Percentiles rank a stretch among this genome's conserved stretches.
These are phyloP conservation scores for Skeletonema grethae DNA, from an alignment of 108 stramenopile genomes.

Conservation along the genomic window DNA sequence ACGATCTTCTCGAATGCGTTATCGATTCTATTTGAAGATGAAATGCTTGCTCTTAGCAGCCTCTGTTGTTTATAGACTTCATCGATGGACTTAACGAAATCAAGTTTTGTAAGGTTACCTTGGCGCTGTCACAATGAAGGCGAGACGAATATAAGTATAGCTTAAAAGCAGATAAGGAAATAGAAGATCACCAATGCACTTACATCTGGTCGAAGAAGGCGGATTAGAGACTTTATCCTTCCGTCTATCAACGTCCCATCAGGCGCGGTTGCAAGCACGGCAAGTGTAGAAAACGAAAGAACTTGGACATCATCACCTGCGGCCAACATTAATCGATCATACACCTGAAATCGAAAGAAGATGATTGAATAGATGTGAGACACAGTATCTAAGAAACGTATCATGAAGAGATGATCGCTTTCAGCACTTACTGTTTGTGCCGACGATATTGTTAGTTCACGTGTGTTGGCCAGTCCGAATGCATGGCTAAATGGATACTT, in stretches of 20 bases:
- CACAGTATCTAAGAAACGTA: neutral
- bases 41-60: conserved; percentile 63
- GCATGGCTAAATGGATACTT: conserved; percentile 61
- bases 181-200: neutral
- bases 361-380: neutral
- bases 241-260: conserved; percentile 45
- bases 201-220: conserved; percentile 64
- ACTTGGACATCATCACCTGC: conserved; percentile 9
- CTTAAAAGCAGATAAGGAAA: neutral
- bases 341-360: neutral
- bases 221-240: conserved; percentile 57
- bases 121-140: conserved; percentile 51
- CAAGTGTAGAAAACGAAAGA: conserved; percentile 63
- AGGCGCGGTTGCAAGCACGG: conserved; percentile 37
- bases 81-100: conserved; percentile 72
- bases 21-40: conserved; percentile 59
- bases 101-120: conserved; percentile 54
- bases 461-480: conserved; percentile 54
- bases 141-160: neutral
- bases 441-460: neutral
- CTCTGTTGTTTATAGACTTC: conserved; percentile 67
- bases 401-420: neutral
- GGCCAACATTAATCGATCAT: conserved; percentile 45
- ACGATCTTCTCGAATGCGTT: conserved; percentile 66
- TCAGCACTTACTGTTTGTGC: neutral